Conservation (phyloP, 2,329 filamentous ascomycete species). For the Aspergillus sp. region DNA sequence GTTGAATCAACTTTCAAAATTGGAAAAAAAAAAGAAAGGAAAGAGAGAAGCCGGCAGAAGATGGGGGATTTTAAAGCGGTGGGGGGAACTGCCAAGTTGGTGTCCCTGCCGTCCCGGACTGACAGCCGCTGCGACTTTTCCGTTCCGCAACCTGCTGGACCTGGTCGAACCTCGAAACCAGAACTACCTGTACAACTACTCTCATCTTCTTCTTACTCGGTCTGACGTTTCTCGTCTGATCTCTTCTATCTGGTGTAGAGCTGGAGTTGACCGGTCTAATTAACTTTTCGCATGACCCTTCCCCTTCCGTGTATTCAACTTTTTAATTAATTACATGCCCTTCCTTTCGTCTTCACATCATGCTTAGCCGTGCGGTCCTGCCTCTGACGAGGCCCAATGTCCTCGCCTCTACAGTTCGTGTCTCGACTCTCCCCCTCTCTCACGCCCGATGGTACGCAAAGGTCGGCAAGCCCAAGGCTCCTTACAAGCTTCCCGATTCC, state of each 20-base stretch:
- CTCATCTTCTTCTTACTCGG: not conserved
- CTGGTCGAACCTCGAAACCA: constrained; percentile 10
- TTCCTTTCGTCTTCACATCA: constrained; percentile 22
- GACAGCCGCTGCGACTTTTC: constrained; percentile 30
- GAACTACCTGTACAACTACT: constrained; percentile 3
- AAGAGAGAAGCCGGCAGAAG: constrained; percentile 17
- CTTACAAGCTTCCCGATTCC: constrained; percentile 34
- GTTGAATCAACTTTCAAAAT: constrained; percentile 56
- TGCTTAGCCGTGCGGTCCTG: constrained; percentile 46
- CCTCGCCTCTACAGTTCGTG: constrained; percentile 33
- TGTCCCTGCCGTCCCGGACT: constrained; percentile 19
- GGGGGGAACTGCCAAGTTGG: constrained; percentile 22
- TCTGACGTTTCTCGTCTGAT: no score
- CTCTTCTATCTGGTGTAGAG: constrained; percentile 8
- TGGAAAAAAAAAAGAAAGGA: constrained; percentile 34
- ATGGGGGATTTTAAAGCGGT: constrained; percentile 17
- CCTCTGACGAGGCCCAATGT: constrained; percentile 44
- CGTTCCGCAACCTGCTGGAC: constrained; percentile 5
- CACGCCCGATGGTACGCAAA: constrained; percentile 40
- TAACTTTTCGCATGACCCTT: not conserved
- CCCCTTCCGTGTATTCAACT: constrained; percentile 2
- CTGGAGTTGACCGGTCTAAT: constrained; percentile 16
- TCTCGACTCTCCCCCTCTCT: constrained; percentile 30
- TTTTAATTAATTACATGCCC: constrained; percentile 12
- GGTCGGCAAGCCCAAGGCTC: constrained; percentile 30